Evolutionary conservation across 2,329 filamentous ascomycete species (phyloP), one percentile per base, ranked within the genome.

Genomic region (Talaromyces marneffei): DNA sequence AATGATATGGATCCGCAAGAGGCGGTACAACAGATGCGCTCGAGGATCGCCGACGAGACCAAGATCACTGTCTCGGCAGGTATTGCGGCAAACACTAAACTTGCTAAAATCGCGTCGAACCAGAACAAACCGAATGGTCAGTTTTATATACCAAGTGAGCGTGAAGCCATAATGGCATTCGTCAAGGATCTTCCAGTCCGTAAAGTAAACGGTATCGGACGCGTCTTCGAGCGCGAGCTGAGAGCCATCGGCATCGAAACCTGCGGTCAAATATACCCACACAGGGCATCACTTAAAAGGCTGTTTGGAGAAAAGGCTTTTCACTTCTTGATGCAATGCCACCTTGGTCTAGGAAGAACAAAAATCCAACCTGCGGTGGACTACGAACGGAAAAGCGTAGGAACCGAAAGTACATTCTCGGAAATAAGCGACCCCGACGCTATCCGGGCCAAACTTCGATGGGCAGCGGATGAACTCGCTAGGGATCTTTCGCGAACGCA

Each of bases 101-200:
- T 99, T 14, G 93, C 94, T 31, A 99, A 99, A 75, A 96, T 99
- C 33, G 91, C 89, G 68, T 96, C 91, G 18, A 97, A 99, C 71
- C 85, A 89, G 73, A 97, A 97, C 75, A 99, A 99, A 71, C 94
- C 94, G 0, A 96, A 99, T 68, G 94, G 94, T 0, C 94, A 97
- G 71, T 97, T 89, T 67, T 77, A 84, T 9, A 79, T 97, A 1
- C 82, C 88, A 0, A 89, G 83, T 57, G 87, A 96, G 42, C 83
- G 92, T 9, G 77, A 79, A 27, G 82, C 85, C 0, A 91, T 99
- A 63, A 86, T 97, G 83, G 78, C 82, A 0, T 97, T 97, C 71
- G 96, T 97, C 89, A 82, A 83, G 10, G 83, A 87, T 31, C 79
- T 99, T 25, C 88, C 92, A 0, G 92, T 91, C 0, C 84, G 94